Conservation (phyloP, 495 filamentous ascomycete species). For the Friedmanniomyces simplex region DNA sequence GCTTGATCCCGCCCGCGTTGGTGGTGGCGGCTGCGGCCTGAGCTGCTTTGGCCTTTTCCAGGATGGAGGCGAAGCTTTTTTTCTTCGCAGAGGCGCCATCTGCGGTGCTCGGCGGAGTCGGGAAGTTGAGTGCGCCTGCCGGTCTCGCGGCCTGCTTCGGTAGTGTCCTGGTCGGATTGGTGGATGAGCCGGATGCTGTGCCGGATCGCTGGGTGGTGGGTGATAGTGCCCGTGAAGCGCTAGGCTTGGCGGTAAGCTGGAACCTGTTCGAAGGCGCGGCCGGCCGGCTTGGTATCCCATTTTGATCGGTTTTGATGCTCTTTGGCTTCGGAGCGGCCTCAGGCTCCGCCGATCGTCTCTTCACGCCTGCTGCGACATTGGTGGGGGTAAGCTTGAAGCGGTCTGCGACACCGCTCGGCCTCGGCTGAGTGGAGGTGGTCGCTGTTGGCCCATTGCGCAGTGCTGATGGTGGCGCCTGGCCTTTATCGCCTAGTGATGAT, state of each 20-base stretch:
- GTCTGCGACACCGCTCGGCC: constrained; percentile 4
- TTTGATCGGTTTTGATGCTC: constrained; percentile 22
- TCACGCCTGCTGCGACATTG: constrained; percentile 19
- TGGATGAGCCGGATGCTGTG: constrained; percentile 16
- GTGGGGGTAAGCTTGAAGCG: constrained; percentile 11
- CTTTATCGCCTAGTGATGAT: constrained; percentile 41
- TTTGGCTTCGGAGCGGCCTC: constrained; percentile 28
- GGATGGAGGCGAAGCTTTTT: constrained; percentile 58
- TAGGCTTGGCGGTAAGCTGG: constrained; percentile 13
- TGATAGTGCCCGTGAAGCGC: constrained; percentile 31
- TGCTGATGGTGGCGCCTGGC: constrained; percentile 28
- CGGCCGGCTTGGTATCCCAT: constrained; percentile 24
- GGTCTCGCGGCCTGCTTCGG: constrained; percentile 13
- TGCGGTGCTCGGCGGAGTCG: constrained; percentile 22
- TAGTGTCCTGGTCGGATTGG: constrained; percentile 17
- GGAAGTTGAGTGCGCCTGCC: no score
- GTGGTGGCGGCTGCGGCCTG: constrained; percentile 30
- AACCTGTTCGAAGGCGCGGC: constrained; percentile 4
- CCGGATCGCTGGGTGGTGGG: constrained; percentile 30
- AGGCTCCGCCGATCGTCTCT: constrained; percentile 29
- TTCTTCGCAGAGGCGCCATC: constrained; percentile 33
- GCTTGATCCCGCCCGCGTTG: constrained; percentile 34
- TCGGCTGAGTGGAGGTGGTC: not conserved
- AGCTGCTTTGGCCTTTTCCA: constrained; percentile 52
- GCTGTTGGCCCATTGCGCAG: constrained; percentile 11